phyloP scores from a whole-genome alignment of 2,329 filamentous ascomycete species.

The Exophiala xenobiotica region DNA sequence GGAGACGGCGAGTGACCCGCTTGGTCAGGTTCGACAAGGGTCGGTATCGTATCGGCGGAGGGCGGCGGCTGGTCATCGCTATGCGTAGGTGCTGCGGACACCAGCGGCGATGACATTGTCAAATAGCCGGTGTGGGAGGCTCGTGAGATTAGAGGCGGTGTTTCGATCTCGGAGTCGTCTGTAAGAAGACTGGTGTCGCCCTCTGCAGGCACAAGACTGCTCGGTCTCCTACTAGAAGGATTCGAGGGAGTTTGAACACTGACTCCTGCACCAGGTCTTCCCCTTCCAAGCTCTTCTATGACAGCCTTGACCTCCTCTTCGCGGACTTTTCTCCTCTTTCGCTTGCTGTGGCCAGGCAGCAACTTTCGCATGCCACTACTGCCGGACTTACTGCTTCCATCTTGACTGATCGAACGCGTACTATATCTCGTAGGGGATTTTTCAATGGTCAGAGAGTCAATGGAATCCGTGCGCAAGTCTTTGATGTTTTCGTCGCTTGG shows the following conservation, averaged over 20 bases:
- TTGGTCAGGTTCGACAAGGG: conserved; percentile 18
- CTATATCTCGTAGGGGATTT: conserved; percentile 34
- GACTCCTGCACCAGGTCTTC: conserved; percentile 14
- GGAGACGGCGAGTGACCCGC: conserved; percentile 18
- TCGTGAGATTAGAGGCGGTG: conserved; percentile 54
- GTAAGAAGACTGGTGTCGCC: conserved; percentile 26
- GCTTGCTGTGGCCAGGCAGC: conserved; percentile 45
- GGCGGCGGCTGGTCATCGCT: conserved; percentile 36
- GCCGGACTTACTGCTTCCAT: conserved; percentile 40
- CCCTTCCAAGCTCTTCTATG: conserved; percentile 21
- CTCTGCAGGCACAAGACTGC: conserved; percentile 21
- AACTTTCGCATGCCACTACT: conserved; percentile 54
- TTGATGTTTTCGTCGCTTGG: conserved; percentile 32
- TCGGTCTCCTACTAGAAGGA: conserved; percentile 14
- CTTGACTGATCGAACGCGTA: conserved; percentile 39
- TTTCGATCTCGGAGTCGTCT: conserved; percentile 26
- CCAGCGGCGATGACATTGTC: conserved; percentile 66
- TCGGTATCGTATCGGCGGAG: conserved; percentile 17
- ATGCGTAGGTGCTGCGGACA: conserved; percentile 54
- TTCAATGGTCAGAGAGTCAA: conserved; percentile 40
- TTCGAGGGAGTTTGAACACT: conserved; percentile 5
- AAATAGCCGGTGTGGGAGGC: conserved; percentile 67
- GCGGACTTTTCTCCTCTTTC: conserved; percentile 43
- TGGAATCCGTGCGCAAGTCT: conserved; percentile 36
- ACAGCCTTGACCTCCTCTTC: conserved; percentile 28